Base-by-base conservation (phyloP, 805 yeast genomes). In the Komagataella populi region DNA sequence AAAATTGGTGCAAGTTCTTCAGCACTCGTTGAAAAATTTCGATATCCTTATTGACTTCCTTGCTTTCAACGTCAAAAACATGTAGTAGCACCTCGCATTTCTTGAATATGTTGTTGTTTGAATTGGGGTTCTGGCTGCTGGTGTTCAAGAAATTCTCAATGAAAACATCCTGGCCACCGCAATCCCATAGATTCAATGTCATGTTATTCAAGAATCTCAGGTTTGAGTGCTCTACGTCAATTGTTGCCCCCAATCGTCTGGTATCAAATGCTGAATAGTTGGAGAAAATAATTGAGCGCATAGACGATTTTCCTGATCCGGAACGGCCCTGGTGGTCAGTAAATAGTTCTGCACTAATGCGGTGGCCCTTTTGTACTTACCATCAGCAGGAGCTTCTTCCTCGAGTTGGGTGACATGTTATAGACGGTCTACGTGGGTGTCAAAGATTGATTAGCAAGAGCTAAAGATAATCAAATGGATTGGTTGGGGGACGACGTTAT, bases 221-320 rank as follows among this genome's bases (percentile, higher is more conserved):
- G 67, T 91, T 96, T 2, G 97, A 88, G 63, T 93, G 96, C 63
- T 93, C 99, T n/a, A 93, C 97, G 62, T 93, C 99, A 52, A 93
- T 90, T 0, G 99, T 93, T 8, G 99, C 98, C 1, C 98, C 98
- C 12, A 93, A 68, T 53, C 98, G 74, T 56, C 98, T 76, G 2
- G 99, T 93, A 63, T 93, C 99, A 62, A 91, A 87, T 0, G 99
- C 99, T 1, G 96, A 87, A 66, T 93, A 93, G 63, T 93, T 93
- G 59, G 95, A 83, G 66, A 93, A 93, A 57, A 93, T 93, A 55
- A 93, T 91, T 48, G 96, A 87, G 59, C 98, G 74, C 99, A 93
- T 93, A 1, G 97, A 89, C 2, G 96, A 88, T 65, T 93, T 93
- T 1, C 99, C 99, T 4, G 96, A 87, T 47, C 99, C 98, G 23